Evolutionary conservation across 2,329 filamentous ascomycete genomes (phyloP).

Genomic region (Cryphonectria nitschkei): DNA sequence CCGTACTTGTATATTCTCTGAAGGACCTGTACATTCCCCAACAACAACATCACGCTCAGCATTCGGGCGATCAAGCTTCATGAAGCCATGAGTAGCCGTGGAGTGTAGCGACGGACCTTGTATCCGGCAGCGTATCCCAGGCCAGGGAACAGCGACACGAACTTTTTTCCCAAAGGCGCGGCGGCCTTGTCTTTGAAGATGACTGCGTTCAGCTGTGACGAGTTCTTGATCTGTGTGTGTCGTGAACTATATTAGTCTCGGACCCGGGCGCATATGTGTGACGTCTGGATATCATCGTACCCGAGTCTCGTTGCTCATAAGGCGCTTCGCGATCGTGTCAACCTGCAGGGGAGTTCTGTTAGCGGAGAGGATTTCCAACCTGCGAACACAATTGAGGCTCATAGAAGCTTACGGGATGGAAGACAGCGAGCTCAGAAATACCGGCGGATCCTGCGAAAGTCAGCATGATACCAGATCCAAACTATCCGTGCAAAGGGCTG

Average conservation of each 20-base stretch:
- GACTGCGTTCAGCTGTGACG: conserved; percentile 78
- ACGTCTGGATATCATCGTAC: conserved; percentile 44
- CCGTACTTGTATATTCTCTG: conserved; percentile 99
- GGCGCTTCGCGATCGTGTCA: conserved; percentile 96
- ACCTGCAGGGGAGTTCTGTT: conserved; percentile 59
- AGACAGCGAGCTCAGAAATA: conserved; percentile 90
- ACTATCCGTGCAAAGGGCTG: conserved; percentile 12
- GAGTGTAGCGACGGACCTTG: conserved; percentile 63
- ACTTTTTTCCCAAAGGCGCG: conserved; percentile 74
- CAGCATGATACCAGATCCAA: conserved; percentile 18
- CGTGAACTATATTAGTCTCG: conserved; percentile 21
- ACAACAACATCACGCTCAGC: background rate
- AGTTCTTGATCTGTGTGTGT: conserved; percentile 53
- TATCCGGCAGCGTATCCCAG: conserved; percentile 97
- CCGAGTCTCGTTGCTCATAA: conserved; percentile 96
- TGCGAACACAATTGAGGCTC: conserved; percentile 35
- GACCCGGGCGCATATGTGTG: background rate
- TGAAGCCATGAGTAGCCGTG: background rate
- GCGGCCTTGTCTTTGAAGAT: conserved; percentile 89
- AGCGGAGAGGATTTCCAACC: conserved; percentile 20
- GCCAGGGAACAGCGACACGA: conserved; percentile 94
- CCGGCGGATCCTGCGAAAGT: conserved; percentile 74
- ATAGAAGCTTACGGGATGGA: conserved; percentile 71
- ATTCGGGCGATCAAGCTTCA: background rate
- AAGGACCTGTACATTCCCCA: conserved; percentile 59